Percentiles rank a stretch among this genome's conserved stretches.
phyloP scores from a whole-genome alignment of 108 stramenopile genomes.

The Fragilariopsis cylindrus region DNA sequence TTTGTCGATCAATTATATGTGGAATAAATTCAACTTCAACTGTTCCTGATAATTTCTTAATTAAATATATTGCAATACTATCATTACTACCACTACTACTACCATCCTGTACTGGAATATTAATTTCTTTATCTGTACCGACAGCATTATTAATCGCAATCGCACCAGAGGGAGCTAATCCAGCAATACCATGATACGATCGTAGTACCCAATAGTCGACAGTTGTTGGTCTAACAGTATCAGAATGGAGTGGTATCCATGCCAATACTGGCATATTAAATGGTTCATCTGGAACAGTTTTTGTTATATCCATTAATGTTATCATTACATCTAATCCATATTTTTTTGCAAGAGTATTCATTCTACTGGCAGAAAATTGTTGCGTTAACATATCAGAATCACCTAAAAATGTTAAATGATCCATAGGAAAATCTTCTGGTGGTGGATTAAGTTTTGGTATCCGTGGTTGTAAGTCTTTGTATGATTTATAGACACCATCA shows the following conservation, averaged over 20 bases:
- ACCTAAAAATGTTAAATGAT: constrained; percentile 28
- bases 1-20: constrained; percentile 22
- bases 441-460: constrained; percentile 6
- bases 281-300: constrained; percentile 8
- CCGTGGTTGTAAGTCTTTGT: constrained; percentile 7
- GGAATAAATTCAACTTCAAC: constrained; percentile 21
- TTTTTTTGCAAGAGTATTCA: neutral
- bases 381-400: neutral
- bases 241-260: constrained; percentile 28
- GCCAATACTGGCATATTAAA: constrained; percentile 6
- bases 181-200: neutral
- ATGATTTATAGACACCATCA: constrained; percentile 1
- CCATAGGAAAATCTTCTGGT: constrained; percentile 9
- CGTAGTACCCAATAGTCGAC: constrained; percentile 14
- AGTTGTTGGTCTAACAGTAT: neutral
- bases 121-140: neutral
- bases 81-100: neutral
- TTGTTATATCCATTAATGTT: constrained; percentile 21
- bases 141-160: neutral
- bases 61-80: neutral
- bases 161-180: neutral
- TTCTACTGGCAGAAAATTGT: neutral
- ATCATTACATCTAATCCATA: constrained; percentile 4
- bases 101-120: neutral
- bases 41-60: constrained; percentile 2